Evolutionary conservation across 73 alveolate genomes (phyloP).

Genomic region (Effrenium voratum): DNA sequence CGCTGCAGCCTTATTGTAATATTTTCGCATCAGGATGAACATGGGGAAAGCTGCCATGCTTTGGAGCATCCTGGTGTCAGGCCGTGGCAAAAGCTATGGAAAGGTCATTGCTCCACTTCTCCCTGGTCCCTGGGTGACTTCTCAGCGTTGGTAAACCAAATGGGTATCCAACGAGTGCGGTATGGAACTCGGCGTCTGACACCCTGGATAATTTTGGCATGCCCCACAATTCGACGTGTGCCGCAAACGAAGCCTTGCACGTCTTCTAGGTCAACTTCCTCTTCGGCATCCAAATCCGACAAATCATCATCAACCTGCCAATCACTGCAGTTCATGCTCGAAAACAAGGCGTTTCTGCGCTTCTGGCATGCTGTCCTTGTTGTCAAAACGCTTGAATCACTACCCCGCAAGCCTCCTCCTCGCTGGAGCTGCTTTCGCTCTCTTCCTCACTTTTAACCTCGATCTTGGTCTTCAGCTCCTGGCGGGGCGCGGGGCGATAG

Average conservation of each 20-base stretch:
- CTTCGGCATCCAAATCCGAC: conserved; percentile 72
- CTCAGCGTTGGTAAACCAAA: not conserved
- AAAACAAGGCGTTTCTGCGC: too few species aligned
- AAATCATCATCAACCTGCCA: not conserved
- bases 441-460: not conserved
- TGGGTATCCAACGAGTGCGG: too few species aligned
- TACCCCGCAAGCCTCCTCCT: not conserved
- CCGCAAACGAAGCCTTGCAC: not conserved
- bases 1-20: too few species aligned
- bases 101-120: not conserved
- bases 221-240: too few species aligned
- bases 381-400: not conserved
- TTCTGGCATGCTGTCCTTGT: not conserved
- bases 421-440: conserved; percentile 15
- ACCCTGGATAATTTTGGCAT: too few species aligned
- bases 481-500: not conserved
- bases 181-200: too few species aligned
- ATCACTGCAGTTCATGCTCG: not conserved
- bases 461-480: not conserved
- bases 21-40: too few species aligned
- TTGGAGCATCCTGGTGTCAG: too few species aligned
- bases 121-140: not conserved
- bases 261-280: conserved; percentile 47
- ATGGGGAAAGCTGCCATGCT: too few species aligned
- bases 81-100: too few species aligned